A percentile compares a stretch with the other conserved stretches of the same genome.
These are phyloP conservation scores for Sclerotinia minor DNA, from an alignment of 2,329 filamentous ascomycete genomes.

Conservation along the genomic window DNA sequence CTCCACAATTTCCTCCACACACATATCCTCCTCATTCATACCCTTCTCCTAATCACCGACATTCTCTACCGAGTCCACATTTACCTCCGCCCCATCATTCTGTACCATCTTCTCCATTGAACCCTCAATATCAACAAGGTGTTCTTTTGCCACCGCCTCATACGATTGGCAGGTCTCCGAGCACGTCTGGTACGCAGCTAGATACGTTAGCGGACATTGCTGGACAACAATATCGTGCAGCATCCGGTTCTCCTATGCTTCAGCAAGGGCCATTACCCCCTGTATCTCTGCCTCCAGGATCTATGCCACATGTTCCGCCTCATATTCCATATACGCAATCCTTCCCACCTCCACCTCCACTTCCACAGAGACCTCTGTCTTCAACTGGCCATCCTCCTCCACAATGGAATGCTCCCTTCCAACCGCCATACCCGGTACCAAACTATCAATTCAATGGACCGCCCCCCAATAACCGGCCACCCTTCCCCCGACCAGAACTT, in stretches of 20 bases:
- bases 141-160: conserved; percentile 37
- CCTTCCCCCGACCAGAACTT: conserved; percentile 32
- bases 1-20: conserved; percentile 23
- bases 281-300: conserved; percentile 15
- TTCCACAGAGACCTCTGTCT: conserved; percentile 33
- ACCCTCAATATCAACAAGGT: conserved; percentile 30
- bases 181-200: conserved; percentile 35
- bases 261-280: conserved; percentile 32
- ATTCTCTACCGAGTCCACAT: conserved; percentile 37
- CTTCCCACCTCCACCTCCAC: conserved; percentile 33
- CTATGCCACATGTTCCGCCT: conserved; percentile 15
- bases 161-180: conserved; percentile 28
- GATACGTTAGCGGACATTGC: conserved; percentile 40
- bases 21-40: conserved; percentile 28
- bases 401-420: conserved; percentile 30
- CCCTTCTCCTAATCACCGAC: conserved; percentile 27
- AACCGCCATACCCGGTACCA: conserved; percentile 28
- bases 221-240: conserved; percentile 40
- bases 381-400: conserved; percentile 33
- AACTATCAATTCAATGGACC: conserved; percentile 30
- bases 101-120: conserved; percentile 41
- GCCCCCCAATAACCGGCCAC: conserved; percentile 30
- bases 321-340: conserved; percentile 29
- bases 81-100: conserved; percentile 37
- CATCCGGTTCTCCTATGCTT: conserved; percentile 35